These are phyloP conservation scores for Pythium angustatum DNA, from an alignment of 352 stramenopile genomes.

Conservation along the genomic window DNA sequence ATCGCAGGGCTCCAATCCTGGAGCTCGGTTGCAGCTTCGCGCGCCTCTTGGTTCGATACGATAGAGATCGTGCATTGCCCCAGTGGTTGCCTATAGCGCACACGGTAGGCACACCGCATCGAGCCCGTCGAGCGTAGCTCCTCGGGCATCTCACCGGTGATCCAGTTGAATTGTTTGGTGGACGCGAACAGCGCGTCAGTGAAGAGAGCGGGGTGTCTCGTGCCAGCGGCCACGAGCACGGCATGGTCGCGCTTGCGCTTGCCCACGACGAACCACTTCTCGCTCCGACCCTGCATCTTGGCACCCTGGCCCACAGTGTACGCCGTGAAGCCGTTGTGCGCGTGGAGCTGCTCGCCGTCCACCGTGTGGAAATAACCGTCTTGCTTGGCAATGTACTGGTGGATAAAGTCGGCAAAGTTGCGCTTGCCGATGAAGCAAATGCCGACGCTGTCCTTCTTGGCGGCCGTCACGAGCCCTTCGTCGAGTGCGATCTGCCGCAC, in stretches of 20 bases:
- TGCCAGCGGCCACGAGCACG: constrained; percentile 89
- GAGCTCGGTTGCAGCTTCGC: constrained; percentile 37
- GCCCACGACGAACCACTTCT: constrained; percentile 91
- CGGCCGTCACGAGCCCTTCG: constrained; percentile 83
- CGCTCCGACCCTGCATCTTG: constrained; percentile 80
- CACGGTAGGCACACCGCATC: constrained; percentile 74
- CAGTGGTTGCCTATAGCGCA: constrained; percentile 79
- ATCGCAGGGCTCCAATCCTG: constrained; percentile 51
- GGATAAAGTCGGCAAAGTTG: constrained; percentile 91
- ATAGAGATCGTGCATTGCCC: constrained; percentile 67
- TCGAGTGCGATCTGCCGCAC: constrained; percentile 90
- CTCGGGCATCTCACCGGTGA: constrained; percentile 49
- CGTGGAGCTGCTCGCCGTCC: constrained; percentile 58
- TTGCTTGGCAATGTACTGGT: constrained; percentile 86
- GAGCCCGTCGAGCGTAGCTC: constrained; percentile 41
- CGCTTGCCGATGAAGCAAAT: constrained; percentile 99
- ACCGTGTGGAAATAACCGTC: constrained; percentile 83
- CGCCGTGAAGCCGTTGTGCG: constrained; percentile 76
- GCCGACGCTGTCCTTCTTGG: constrained; percentile 95
- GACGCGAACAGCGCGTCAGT: constrained; percentile 83
- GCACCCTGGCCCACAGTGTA: constrained; percentile 95
- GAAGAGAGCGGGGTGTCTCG: constrained; percentile 91
- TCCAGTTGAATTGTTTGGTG: constrained; percentile 89
- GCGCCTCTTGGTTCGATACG: constrained; percentile 42
- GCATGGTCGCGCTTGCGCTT: constrained; percentile 70